Evolutionary conservation across 768 basidiomycete genomes (phyloP).

Genomic region (Boletales sp.): DNA sequence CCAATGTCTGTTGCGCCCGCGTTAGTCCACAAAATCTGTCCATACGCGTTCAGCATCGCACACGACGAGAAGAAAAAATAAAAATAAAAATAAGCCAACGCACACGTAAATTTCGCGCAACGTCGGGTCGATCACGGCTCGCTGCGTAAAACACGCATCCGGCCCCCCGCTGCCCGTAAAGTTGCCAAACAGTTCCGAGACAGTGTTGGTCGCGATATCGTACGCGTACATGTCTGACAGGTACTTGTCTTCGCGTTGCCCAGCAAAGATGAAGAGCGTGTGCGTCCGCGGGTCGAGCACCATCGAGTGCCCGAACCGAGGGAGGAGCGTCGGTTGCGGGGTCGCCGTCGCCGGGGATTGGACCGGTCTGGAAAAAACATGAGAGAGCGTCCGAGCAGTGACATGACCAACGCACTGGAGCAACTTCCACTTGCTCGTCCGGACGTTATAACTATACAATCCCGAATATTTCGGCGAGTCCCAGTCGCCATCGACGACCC

Average conservation of each 20-base stretch:
- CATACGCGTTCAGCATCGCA: not conserved
- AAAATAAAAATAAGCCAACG: slow-evolving; percentile 22
- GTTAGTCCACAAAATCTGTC: slow-evolving; percentile 63
- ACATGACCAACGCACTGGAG: slow-evolving; percentile 51
- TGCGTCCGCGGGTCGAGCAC: slow-evolving; percentile 59
- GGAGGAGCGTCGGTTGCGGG: slow-evolving; percentile 45
- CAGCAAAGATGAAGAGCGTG: slow-evolving; percentile 70
- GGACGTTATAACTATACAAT: slow-evolving; percentile 68
- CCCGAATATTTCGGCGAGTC: slow-evolving; percentile 61
- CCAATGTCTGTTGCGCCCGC: slow-evolving; percentile 35
- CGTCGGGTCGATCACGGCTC: slow-evolving; percentile 63
- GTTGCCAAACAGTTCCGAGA: slow-evolving; percentile 61
- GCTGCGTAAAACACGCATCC: slow-evolving; percentile 69
- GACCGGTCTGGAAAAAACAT: slow-evolving; percentile 17
- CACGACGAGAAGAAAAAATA: not conserved
- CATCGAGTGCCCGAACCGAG: slow-evolving; percentile 81
- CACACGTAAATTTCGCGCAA: slow-evolving; percentile 74
- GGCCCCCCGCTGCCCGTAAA: slow-evolving; percentile 62
- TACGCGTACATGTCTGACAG: slow-evolving; percentile 77
- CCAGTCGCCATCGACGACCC: slow-evolving; percentile 65
- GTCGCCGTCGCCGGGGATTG: slow-evolving; percentile 12
- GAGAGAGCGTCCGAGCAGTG: not conserved
- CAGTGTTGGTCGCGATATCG: slow-evolving; percentile 54
- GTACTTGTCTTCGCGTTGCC: slow-evolving; percentile 63
- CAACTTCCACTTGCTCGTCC: slow-evolving; percentile 60